phyloP scores from a whole-genome alignment of 2,329 filamentous ascomycete genomes.

The Fusarium haematococcum region DNA sequence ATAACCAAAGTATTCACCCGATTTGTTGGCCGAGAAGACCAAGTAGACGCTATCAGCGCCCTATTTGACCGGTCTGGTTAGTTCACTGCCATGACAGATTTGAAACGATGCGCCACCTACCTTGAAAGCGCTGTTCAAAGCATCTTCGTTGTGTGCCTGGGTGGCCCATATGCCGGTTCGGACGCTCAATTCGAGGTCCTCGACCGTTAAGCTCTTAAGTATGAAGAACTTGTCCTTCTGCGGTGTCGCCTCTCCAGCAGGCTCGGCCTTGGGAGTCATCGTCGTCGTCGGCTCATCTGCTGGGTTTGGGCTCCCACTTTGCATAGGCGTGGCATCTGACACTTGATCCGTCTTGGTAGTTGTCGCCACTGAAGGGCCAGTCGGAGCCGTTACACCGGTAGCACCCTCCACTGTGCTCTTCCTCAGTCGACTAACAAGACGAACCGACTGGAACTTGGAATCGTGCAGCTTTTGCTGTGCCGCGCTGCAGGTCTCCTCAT shows the following conservation, averaged over 20 bases:
- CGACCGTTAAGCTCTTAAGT: constrained; percentile 90
- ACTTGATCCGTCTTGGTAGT: constrained; percentile 25
- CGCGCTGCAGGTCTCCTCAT: constrained; percentile 78
- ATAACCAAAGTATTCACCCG: constrained; percentile 96
- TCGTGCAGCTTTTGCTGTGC: constrained; percentile 91
- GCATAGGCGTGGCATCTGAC: constrained; percentile 13
- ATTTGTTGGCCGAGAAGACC: constrained; percentile 97
- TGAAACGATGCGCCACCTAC: constrained; percentile 58
- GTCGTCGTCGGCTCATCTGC: constrained; percentile 3
- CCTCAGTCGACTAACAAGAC: constrained; percentile 86
- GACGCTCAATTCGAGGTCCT: constrained; percentile 91
- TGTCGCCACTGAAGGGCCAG: constrained; percentile 62
- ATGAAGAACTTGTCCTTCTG: constrained; percentile 86
- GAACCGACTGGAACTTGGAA: constrained; percentile 86
- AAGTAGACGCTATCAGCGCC: constrained; percentile 86
- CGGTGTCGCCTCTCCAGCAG: constrained; percentile 14
- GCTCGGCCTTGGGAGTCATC: not conserved
- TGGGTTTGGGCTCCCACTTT: constrained; percentile 8
- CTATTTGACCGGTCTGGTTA: constrained; percentile 57
- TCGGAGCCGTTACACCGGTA: constrained; percentile 63
- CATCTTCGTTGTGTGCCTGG: constrained; percentile 91
- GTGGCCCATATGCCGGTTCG: constrained; percentile 92
- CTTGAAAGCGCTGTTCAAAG: constrained; percentile 84
- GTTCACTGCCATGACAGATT: not conserved
- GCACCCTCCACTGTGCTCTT: constrained; percentile 63